Evolutionary conservation across 768 basidiomycete genomes (phyloP).

Genomic region (Amanita pseudoporphyria): DNA sequence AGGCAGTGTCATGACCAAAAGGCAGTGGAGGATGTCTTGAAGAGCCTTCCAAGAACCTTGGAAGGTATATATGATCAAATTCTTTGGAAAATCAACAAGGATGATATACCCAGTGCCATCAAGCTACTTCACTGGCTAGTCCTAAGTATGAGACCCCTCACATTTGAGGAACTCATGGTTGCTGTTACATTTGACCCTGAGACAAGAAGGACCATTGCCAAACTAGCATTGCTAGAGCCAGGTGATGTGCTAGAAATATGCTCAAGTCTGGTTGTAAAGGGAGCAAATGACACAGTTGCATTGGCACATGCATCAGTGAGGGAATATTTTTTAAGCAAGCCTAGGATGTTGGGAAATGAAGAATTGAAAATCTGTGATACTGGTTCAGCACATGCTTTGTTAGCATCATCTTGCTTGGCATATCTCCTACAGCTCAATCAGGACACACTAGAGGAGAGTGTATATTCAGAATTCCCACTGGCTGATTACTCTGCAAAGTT

Average conservation of each 20-base stretch:
- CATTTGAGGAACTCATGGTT: slow-evolving; percentile 14
- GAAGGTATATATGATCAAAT: too few relatives aligned
- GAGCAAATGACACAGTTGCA: too few relatives aligned
- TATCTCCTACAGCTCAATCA: not conserved
- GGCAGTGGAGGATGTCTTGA: slow-evolving; percentile 11
- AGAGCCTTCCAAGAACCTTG: too few relatives aligned
- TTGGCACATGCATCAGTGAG: not conserved
- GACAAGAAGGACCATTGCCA: not conserved
- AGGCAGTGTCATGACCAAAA: slow-evolving; percentile 8
- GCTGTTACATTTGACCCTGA: slow-evolving; percentile 13
- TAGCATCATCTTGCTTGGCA: too few relatives aligned
- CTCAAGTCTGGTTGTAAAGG: slow-evolving; percentile 8
- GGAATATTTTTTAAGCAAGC: not conserved
- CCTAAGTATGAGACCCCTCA: slow-evolving; percentile 10
- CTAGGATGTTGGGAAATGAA: too few relatives aligned
- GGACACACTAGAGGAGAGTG: not conserved
- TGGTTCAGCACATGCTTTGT: not conserved
- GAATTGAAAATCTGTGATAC: not conserved
- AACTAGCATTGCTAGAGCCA: not conserved
- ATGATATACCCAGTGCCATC: slow-evolving; percentile 8
- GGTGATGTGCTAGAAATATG: slow-evolving; percentile 8
- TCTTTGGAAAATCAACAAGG: slow-evolving; percentile 12
- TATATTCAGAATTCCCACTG: not conserved
- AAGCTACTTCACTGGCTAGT: slow-evolving; percentile 15
- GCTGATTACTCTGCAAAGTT: too few relatives aligned